These are phyloP conservation scores for Epichloe uncinata DNA, from an alignment of 2,329 filamentous ascomycete genomes.

Conservation along the genomic window DNA sequence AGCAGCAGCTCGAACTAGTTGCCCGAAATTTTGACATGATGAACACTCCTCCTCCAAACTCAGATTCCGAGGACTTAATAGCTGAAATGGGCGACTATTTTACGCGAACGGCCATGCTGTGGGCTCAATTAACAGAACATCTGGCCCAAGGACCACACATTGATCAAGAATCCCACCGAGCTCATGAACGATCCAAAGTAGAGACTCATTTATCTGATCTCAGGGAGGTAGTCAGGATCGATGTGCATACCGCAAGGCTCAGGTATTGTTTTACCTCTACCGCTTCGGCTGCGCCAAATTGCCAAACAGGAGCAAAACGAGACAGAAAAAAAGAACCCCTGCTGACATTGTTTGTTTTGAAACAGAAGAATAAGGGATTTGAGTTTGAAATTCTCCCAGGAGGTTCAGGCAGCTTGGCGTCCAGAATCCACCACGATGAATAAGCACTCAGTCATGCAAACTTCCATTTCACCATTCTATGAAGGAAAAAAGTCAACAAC, in stretches of 20 bases:
- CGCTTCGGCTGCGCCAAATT: neutral
- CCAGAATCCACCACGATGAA: slow-evolving; percentile 8
- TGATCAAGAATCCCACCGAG: slow-evolving; percentile 13
- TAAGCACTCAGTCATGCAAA: slow-evolving; percentile 9
- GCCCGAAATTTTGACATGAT: slow-evolving; percentile 12
- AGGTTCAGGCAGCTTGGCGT: slow-evolving; percentile 21
- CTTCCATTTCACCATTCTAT: slow-evolving; percentile 12
- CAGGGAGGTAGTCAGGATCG: slow-evolving; percentile 16
- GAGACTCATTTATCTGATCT: slow-evolving; percentile 17
- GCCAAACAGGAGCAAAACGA: neutral
- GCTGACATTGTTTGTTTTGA: neutral
- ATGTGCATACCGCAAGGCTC: slow-evolving; percentile 20
- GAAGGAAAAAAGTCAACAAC: slow-evolving; percentile 9
- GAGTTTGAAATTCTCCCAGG: slow-evolving; percentile 20
- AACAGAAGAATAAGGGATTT: slow-evolving; percentile 22
- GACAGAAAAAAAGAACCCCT: no score
- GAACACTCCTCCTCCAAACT: slow-evolving; percentile 7
- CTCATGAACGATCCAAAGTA: slow-evolving; percentile 15
- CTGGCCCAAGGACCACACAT: slow-evolving; percentile 22
- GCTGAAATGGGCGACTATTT: slow-evolving; percentile 24
- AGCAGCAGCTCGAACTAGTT: slow-evolving; percentile 15
- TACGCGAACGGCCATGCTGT: slow-evolving; percentile 20
- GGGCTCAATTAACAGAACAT: slow-evolving; percentile 20
- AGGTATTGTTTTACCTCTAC: slow-evolving; percentile 15
- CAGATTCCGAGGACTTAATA: slow-evolving; percentile 17